Evolutionary conservation across 2,329 filamentous ascomycete genomes (phyloP), one percentile per base, ranked within the genome.

Genomic region (Neonectria ditissima): DNA sequence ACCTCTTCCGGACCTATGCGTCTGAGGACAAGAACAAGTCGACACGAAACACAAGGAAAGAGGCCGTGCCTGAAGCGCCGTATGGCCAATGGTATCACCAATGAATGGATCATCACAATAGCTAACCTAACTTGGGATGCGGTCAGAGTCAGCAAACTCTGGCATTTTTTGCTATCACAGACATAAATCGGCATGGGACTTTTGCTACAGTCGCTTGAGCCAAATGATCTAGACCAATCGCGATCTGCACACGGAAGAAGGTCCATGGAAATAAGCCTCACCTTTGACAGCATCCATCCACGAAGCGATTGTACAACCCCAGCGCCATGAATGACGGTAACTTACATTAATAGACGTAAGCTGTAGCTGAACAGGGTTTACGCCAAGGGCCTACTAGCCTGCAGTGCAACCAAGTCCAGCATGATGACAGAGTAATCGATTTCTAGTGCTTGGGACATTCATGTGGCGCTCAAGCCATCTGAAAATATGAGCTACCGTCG

Each of bases 391-490:
- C n/a, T 32, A 20, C 28, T 20, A 18, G 47, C 16, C 26, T 32
- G 47, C n/a, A 9, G 47, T 50, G 28, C 26, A 32, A 50, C 47
- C 26, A 32, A 50, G 16, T 16, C 30, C n/a, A 18, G 28, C n/a
- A n/a, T 28, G 20, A 37, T 37, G 28, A 16, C 14, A 13, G 9
- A 32, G n/a, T 45, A 34, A 51, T 55, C 37, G 34, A 24, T 9
- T 16, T 9, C 28, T 7, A 11, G 44, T 6, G 14, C 24, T 28
- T 9, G 22, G 13, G 18, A 20, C 9, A n/a, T 8, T 13, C 18
- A 4, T 16, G 53, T 62, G 41, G 47, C 37, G 41, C 30, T 45
- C 13, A n/a, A 37, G 22, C 47, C 28, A 28, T 58, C 34, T 44
- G 26, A 41, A 34, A 28, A 13, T 10, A 7, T 18, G 4, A n/a